Conservation (phyloP, 345 rosid genomes). For the Lepidium africanum region DNA sequence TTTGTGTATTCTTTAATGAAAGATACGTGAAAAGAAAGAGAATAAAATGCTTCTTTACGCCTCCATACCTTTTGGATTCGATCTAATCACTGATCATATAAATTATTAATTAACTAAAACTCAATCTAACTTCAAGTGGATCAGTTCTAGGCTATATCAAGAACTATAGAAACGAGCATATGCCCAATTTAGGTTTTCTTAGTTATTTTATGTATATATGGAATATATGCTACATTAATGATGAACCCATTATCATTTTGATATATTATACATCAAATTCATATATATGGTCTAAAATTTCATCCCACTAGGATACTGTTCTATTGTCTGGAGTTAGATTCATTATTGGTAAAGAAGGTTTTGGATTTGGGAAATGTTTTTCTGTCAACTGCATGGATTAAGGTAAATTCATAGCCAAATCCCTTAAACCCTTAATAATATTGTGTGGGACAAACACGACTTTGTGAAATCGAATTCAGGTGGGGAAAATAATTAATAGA, state of each 20-base stretch:
- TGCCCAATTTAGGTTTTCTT: background rate
- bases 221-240: background rate
- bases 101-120: background rate
- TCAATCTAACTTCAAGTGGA: background rate
- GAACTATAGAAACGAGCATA: background rate
- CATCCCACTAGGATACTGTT: background rate
- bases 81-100: slow-evolving; percentile 11
- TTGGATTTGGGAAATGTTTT: too few relatives aligned
- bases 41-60: slow-evolving; percentile 17
- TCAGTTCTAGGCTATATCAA: slow-evolving; percentile 2
- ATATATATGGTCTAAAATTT: background rate
- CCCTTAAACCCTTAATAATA: too few relatives aligned
- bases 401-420: too few relatives aligned
- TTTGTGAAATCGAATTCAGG: too few relatives aligned
- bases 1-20: slow-evolving; percentile 26
- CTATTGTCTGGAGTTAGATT: background rate
- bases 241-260: background rate
- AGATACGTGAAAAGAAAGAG: slow-evolving; percentile 17
- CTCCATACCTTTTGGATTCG: slow-evolving; percentile 22
- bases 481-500: too few relatives aligned
- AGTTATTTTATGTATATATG: background rate
- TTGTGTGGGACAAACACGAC: too few relatives aligned
- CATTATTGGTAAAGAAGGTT: background rate
- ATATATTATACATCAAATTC: background rate
- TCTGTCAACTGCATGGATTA: too few relatives aligned